Conservation (phyloP, 1,284 basidiomycete species). For the Cutaneotrichosporon cutaneum region DNA sequence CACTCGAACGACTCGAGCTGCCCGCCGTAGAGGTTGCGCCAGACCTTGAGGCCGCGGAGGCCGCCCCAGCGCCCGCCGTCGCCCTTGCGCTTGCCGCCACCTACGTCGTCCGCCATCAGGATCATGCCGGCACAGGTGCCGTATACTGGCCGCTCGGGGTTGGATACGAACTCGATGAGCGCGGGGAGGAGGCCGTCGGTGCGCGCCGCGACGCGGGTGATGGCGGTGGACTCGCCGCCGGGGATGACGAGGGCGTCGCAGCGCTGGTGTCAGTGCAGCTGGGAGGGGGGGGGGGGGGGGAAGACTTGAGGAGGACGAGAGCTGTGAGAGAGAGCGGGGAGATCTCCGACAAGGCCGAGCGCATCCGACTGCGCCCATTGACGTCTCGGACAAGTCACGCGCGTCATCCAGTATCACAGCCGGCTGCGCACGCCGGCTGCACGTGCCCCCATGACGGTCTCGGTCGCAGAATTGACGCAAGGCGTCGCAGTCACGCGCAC, state of each 20-base stretch:
- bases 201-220: constrained; percentile 72
- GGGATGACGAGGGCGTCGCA: constrained; percentile 91
- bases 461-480: too few relatives aligned
- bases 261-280: constrained; percentile 28
- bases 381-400: too few relatives aligned
- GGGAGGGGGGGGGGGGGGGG: not conserved
- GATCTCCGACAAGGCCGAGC: too few relatives aligned
- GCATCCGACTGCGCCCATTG: too few relatives aligned
- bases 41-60: constrained; percentile 70
- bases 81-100: constrained; percentile 64
- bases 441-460: too few relatives aligned
- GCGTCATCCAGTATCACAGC: too few relatives aligned
- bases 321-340: too few relatives aligned
- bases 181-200: constrained; percentile 77
- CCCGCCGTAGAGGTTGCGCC: constrained; percentile 74
- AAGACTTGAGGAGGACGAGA: not conserved
- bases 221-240: constrained; percentile 90
- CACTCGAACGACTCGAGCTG: constrained; percentile 83
- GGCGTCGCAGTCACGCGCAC: too few relatives aligned
- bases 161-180: constrained; percentile 66
- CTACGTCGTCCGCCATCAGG: constrained; percentile 67
- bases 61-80: constrained; percentile 61
- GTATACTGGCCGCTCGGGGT: constrained; percentile 72
- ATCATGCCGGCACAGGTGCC: constrained; percentile 98
- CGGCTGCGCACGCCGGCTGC: too few relatives aligned